These are phyloP conservation scores for Didymella sp. DNA, from an alignment of 2,329 filamentous ascomycete species.

Conservation along the genomic window DNA sequence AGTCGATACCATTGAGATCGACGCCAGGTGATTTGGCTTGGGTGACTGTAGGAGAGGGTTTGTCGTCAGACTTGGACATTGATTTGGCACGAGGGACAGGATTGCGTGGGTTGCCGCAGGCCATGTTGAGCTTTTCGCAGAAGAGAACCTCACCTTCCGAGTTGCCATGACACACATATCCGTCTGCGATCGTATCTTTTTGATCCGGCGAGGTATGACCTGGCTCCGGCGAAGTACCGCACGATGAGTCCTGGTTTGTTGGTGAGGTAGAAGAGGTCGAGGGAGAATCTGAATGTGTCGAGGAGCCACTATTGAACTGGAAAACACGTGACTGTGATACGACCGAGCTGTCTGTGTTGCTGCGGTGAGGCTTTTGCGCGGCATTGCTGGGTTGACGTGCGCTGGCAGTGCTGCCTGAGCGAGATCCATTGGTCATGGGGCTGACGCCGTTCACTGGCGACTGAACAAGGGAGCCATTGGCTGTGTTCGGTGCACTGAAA, in stretches of 20 bases:
- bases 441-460: slow-evolving; percentile 43
- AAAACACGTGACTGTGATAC: slow-evolving; percentile 55
- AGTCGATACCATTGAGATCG: slow-evolving; percentile 67
- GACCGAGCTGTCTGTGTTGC: slow-evolving; percentile 53
- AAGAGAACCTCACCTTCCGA: slow-evolving; percentile 61
- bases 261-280: slow-evolving; percentile 61
- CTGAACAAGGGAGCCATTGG: slow-evolving; percentile 32
- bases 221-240: slow-evolving; percentile 80
- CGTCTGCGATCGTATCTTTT: slow-evolving; percentile 60
- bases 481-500: slow-evolving; percentile 48
- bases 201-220: slow-evolving; percentile 76
- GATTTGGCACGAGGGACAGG: slow-evolving; percentile 57
- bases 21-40: slow-evolving; percentile 41
- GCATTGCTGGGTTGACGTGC: slow-evolving; percentile 34
- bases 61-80: slow-evolving; percentile 53
- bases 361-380: slow-evolving; percentile 28
- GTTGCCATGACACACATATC: slow-evolving; percentile 57
- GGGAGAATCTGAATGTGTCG: slow-evolving; percentile 58
- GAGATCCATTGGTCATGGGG: slow-evolving; percentile 41
- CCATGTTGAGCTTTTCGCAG: slow-evolving; percentile 64
- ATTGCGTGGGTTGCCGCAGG: slow-evolving; percentile 61
- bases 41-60: slow-evolving; percentile 48
- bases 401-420: slow-evolving; percentile 42
- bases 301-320: slow-evolving; percentile 59
- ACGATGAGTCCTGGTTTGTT: slow-evolving; percentile 62